Base-by-base conservation (phyloP, 129 eudicot species). In the Arctium minus region DNA sequence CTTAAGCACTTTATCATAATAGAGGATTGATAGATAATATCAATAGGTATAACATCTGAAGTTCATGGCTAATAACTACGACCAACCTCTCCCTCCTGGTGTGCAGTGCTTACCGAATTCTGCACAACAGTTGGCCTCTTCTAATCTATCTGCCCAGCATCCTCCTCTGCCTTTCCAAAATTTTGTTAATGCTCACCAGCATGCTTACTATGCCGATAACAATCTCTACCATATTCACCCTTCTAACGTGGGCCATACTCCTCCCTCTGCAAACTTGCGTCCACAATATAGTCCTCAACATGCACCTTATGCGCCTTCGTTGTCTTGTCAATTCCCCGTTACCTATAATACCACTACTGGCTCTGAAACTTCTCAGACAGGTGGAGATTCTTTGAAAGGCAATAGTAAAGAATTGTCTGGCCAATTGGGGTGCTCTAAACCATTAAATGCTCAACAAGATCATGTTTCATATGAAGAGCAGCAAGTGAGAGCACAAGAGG, bases 81-180 rank as follows among this genome's bases (percentile, higher is more conserved):
- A 86, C 75, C 84, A 88, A 85, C 97, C 94, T 56, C 92, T 80
- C 29, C 98, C 98, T 79, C 97, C 98, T 50, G 97, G 96, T 73
- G 93, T 90, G n/a, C 86, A 83, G 70, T 62, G 89, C 32, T 42
- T 72, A 80, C 86, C 90, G 37, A 85, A 60, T 79, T 75, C 87
- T 70, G 73, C 82, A 22, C 76, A 83, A 50, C 78, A 76, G 27
- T 78, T 82, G 65, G 83, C 81, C 60, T 83, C 87, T 86, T 42
- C 80, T 36, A 83, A 84, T 79, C 84, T 79, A 64, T 46, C 89
- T n/a, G 33, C 88, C 40, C 85, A 76, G 62, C 78, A 85, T 40
- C 79, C 78, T 62, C 73, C 88, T 39, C 94, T 81, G 68, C 81
- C 86, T 44, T 88, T 73, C 72, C 92, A 84, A 65, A 85, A 83